phyloP scores from a whole-genome alignment of 352 stramenopile genomes.

The Peronospora destructor region DNA sequence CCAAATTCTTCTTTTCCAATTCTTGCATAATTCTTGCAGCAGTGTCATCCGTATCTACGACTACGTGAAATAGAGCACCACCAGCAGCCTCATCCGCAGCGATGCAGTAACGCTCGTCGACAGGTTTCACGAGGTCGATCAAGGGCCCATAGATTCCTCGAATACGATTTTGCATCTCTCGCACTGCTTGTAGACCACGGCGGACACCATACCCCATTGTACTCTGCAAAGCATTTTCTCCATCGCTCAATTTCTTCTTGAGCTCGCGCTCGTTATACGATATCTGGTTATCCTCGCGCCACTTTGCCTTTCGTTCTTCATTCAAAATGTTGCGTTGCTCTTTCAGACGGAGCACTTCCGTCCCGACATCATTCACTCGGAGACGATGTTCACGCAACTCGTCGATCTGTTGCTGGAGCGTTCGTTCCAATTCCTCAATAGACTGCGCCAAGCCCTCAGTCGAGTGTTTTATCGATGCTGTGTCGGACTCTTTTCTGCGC shows the following conservation, averaged over 20 bases:
- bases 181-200: slow-evolving; percentile 73
- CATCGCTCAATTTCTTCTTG: slow-evolving; percentile 58
- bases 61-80: slow-evolving; percentile 95
- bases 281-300: slow-evolving; percentile 74
- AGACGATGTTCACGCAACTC: slow-evolving; percentile 51
- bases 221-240: slow-evolving; percentile 72
- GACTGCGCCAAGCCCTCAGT: slow-evolving; percentile 39
- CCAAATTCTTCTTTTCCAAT: slow-evolving; percentile 90
- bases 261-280: slow-evolving; percentile 68
- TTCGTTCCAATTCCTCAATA: slow-evolving; percentile 39
- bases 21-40: slow-evolving; percentile 91
- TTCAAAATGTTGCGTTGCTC: slow-evolving; percentile 72
- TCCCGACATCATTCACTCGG: slow-evolving; percentile 43
- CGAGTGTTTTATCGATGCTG: slow-evolving; percentile 28
- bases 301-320: slow-evolving; percentile 76
- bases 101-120: slow-evolving; percentile 89
- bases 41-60: slow-evolving; percentile 97
- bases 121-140: slow-evolving; percentile 91
- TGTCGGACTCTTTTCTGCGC: slow-evolving; percentile 53
- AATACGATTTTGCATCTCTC: slow-evolving; percentile 83
- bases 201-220: slow-evolving; percentile 85
- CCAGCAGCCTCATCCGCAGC: slow-evolving; percentile 94
- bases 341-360: slow-evolving; percentile 61
- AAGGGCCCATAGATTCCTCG: slow-evolving; percentile 91
- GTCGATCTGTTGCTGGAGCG: slow-evolving; percentile 36